These are phyloP conservation scores for Ganoderma meredithae DNA, from an alignment of 1,284 basidiomycete genomes.

Conservation along the genomic window DNA sequence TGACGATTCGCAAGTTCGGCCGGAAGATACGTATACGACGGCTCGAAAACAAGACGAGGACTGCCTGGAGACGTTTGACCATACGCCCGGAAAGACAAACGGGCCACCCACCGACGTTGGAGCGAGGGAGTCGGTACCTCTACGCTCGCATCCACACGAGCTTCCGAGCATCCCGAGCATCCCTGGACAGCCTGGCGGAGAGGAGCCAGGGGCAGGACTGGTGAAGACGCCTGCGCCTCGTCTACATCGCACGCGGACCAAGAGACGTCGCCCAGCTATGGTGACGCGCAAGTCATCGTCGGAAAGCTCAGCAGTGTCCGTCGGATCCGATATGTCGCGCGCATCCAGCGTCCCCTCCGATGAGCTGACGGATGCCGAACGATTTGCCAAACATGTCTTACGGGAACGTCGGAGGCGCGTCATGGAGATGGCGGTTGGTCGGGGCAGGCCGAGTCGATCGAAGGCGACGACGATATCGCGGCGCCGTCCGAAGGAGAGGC, in stretches of 20 bases:
- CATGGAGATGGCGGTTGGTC: slow-evolving; percentile 32
- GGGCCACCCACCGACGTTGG: neutral
- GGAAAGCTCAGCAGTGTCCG: slow-evolving; percentile 42
- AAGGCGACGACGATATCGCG: slow-evolving; percentile 27
- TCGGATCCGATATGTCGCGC: slow-evolving; percentile 45
- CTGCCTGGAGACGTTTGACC: neutral
- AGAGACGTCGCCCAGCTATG: slow-evolving; percentile 32
- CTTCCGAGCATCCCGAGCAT: slow-evolving; percentile 35
- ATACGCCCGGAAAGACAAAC: no score
- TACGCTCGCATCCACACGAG: slow-evolving; percentile 27
- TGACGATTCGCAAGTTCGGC: slow-evolving; percentile 22
- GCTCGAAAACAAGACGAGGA: neutral
- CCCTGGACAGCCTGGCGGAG: slow-evolving; percentile 22
- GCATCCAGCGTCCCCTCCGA: slow-evolving; percentile 35
- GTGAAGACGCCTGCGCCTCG: slow-evolving; percentile 10
- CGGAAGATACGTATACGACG: neutral
- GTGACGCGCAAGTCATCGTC: slow-evolving; percentile 43
- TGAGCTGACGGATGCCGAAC: slow-evolving; percentile 43
- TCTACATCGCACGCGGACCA: slow-evolving; percentile 32
- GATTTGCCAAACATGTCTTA: slow-evolving; percentile 45
- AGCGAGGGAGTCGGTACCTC: no score
- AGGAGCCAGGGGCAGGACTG: slow-evolving; percentile 1
- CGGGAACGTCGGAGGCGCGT: slow-evolving; percentile 44
- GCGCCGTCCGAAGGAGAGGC: slow-evolving; percentile 15
- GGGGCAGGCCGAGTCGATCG: slow-evolving; percentile 22